Evolutionary conservation across 108 stramenopile species (phyloP), one percentile per base, ranked within the genome.

Genomic region (Mediolabrus comicus): DNA sequence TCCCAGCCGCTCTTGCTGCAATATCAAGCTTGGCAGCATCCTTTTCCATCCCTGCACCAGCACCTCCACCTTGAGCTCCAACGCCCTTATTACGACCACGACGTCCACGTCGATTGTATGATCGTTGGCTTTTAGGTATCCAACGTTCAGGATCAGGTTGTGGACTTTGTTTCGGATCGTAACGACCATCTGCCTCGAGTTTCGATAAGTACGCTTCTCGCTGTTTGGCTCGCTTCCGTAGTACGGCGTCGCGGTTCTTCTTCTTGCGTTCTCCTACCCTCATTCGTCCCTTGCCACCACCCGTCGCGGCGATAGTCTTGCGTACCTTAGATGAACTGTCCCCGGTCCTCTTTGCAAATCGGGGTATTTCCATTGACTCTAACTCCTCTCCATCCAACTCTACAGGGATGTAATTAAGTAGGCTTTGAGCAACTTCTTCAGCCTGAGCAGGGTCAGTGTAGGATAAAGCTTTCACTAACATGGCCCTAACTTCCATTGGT

Each of bases 71-170:
- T 70, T 91, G 91, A 26, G 87, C 90, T 26, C 95, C 94, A 30
- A 85, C 62, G 41, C 87, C 87, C 67, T 79, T 72, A 32, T 80
- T 68, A 36, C 75, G 66, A 25, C 76, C 53, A 24, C 83, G 75
- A 43, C 85, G 69, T 28, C 93, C 86, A 39, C 91, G 75, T 51
- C 91, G 86, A 64, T 87, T 87, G 65, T 89, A 86, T 13, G 86
- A 87, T 63, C 97, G 76, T 75, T 96, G 96, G 64, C 86, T 87
- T 68, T 96, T 94, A 25, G 96, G 93, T 17, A 98, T 86, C 97
- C 97, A 98, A 38, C 97, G 91, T 79, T 98, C 97, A 16, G 97
- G 96, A 83, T 98, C 91, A 4, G 97, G 97, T 69, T 85, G 83
- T 10, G 77, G 35, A 13, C 87, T 79, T 62, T 90, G 89, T 61